phyloP scores from a whole-genome alignment of 2,329 filamentous ascomycete genomes.

The Xylariaceae sp. region DNA sequence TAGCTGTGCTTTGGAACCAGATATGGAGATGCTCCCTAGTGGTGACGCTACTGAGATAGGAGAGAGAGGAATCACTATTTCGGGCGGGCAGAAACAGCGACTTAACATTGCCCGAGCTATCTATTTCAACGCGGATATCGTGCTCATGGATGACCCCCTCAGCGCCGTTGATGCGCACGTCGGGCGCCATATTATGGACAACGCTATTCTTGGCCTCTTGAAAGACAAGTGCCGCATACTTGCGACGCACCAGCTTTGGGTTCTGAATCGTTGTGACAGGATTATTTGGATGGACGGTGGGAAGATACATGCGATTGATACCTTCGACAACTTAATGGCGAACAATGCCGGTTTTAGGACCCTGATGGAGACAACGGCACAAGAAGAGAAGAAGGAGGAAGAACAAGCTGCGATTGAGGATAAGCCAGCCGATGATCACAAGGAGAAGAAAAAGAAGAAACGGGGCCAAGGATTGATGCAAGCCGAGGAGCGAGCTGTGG shows the following conservation, averaged over 20 bases:
- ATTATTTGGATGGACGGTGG: constrained; percentile 94
- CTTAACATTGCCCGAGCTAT: constrained; percentile 88
- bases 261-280: constrained; percentile 85
- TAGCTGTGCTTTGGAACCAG: constrained; percentile 78
- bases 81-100: constrained; percentile 92
- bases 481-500: constrained; percentile 65
- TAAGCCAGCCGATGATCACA: constrained; percentile 47
- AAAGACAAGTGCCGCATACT: constrained; percentile 88
- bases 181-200: constrained; percentile 81
- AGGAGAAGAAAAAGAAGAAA: constrained; percentile 59
- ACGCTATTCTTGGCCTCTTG: constrained; percentile 86
- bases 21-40: constrained; percentile 90
- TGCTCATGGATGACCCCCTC: constrained; percentile 71
- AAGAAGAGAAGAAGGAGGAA: constrained; percentile 65
- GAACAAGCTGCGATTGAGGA: constrained; percentile 51
- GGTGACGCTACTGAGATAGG: constrained; percentile 92
- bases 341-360: constrained; percentile 77
- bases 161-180: constrained; percentile 72
- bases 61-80: constrained; percentile 92
- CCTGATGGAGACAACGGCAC: constrained; percentile 82
- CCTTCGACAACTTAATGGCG: constrained; percentile 84
- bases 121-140: constrained; percentile 69
- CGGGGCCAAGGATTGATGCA: constrained; percentile 72
- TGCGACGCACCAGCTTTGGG: constrained; percentile 93
- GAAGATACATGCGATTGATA: constrained; percentile 81